A percentile compares a stretch with the other conserved stretches of the same genome.
These are phyloP conservation scores for Centrapalus pauciflorus DNA, from an alignment of 129 eudicot genomes.

Conservation along the genomic window DNA sequence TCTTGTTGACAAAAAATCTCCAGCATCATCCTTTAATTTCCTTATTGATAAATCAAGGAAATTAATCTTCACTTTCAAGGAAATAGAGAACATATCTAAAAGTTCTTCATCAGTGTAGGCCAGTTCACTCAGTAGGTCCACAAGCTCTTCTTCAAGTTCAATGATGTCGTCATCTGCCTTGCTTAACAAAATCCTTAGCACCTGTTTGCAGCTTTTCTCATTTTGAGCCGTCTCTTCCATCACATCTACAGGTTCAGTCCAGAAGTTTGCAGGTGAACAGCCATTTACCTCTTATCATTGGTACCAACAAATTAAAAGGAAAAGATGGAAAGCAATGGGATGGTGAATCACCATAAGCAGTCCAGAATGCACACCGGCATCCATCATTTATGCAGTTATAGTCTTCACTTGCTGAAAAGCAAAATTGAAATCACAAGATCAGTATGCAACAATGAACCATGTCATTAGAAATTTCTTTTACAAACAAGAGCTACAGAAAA, in stretches of 20 bases:
- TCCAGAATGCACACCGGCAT: conserved; percentile 27
- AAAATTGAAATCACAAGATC: conserved; percentile 5
- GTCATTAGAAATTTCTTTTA: background rate
- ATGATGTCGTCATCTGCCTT: conserved; percentile 48
- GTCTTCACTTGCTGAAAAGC: conserved; percentile 27
- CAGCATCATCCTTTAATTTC: conserved; percentile 25
- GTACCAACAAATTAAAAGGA: background rate
- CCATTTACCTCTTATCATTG: background rate
- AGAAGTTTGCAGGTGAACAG: background rate
- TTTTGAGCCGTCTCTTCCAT: conserved; percentile 45
- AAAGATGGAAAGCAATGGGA: background rate
- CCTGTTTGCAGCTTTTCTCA: conserved; percentile 43
- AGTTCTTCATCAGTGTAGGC: conserved; percentile 44
- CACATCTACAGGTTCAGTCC: conserved; percentile 36
- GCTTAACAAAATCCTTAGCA: conserved; percentile 32
- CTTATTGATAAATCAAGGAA: conserved; percentile 27
- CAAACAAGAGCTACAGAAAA: background rate
- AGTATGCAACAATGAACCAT: background rate
- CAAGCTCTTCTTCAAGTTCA: conserved; percentile 53
- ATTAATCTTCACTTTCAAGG: conserved; percentile 33
- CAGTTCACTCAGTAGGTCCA: conserved; percentile 41
- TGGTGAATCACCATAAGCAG: conserved; percentile 38
- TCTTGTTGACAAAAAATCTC: conserved; percentile 6
- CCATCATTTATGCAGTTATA: conserved; percentile 10
- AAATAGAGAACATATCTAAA: conserved; percentile 31